Evolutionary conservation across 1,139 yeast species (phyloP).

Genomic region (Entelexis sorbosivorans): DNA sequence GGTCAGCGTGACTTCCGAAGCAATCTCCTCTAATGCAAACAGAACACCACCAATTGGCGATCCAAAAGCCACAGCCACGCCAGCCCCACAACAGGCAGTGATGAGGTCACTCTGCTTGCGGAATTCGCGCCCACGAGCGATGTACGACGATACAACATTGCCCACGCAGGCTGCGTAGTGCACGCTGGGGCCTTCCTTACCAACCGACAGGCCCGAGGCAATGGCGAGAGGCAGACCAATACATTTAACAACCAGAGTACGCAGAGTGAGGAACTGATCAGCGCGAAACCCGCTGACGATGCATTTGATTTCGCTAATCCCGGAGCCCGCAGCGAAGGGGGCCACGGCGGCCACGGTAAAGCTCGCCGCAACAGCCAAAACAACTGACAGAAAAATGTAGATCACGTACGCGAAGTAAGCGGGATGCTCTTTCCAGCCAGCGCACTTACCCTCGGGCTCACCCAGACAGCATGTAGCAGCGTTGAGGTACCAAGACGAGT

Average conservation of each 20-base stretch:
- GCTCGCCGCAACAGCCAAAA: constrained; percentile 57
- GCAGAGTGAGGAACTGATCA: constrained; percentile 64
- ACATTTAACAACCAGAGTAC: constrained; percentile 65
- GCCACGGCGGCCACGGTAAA: constrained; percentile 58
- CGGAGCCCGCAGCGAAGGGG: constrained; percentile 93
- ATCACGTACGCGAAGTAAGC: constrained; percentile 44
- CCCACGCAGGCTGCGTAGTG: constrained; percentile 82
- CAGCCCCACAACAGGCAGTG: constrained; percentile 85
- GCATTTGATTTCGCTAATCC: constrained; percentile 92
- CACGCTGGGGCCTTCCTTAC: constrained; percentile 80
- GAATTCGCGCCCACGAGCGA: constrained; percentile 27
- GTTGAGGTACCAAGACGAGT: constrained; percentile 57
- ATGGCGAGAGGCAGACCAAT: constrained; percentile 78
- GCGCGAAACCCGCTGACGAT: constrained; percentile 84
- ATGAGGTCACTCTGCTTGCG: constrained; percentile 45
- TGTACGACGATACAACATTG: constrained; percentile 40
- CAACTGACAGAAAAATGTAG: constrained; percentile 49
- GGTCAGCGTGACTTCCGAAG: constrained; percentile 57
- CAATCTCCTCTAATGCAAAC: constrained; percentile 72
- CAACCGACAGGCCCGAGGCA: constrained; percentile 68
- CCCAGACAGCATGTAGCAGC: constrained; percentile 76
- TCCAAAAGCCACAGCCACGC: constrained; percentile 86
- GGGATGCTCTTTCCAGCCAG: constrained; percentile 29
- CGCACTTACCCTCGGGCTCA: constrained; percentile 30
- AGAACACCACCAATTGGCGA: constrained; percentile 93